Percentiles rank a stretch among this genome's conserved stretches.
These are phyloP conservation scores for Bacterosira constricta DNA, from an alignment of 108 stramenopile species.

Conservation along the genomic window DNA sequence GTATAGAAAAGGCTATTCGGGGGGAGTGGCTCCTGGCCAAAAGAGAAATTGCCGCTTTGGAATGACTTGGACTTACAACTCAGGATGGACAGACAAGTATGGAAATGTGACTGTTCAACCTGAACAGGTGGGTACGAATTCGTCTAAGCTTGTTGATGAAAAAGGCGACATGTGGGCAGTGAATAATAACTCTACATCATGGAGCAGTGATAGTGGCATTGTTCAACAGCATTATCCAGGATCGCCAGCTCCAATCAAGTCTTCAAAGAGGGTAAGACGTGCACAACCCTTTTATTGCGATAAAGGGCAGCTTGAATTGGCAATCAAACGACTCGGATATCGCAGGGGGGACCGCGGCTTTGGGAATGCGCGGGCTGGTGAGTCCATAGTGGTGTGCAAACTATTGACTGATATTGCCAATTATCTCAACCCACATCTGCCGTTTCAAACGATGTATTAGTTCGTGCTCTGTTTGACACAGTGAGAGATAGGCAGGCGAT, in stretches of 20 bases:
- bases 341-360: slow-evolving; percentile 12
- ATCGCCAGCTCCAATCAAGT: slow-evolving; percentile 13
- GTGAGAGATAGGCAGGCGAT: too few species aligned
- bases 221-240: slow-evolving; percentile 13
- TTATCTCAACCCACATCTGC: too few species aligned
- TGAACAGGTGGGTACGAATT: slow-evolving; percentile 4
- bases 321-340: slow-evolving; percentile 16
- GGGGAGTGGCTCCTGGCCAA: too few species aligned
- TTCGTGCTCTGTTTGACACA: too few species aligned
- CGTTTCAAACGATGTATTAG: too few species aligned
- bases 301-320: not conserved
- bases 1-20: too few species aligned
- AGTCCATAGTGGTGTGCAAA: too few species aligned
- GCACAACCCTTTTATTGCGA: slow-evolving; percentile 8
- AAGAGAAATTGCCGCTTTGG: slow-evolving; percentile 5
- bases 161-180: slow-evolving; percentile 14
- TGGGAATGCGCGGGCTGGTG: slow-evolving; percentile 9
- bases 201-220: not conserved
- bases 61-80: slow-evolving; percentile 21
- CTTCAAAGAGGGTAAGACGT: not conserved
- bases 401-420: too few species aligned
- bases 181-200: not conserved
- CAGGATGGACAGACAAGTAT: slow-evolving; percentile 13
- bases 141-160: slow-evolving; percentile 8
- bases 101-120: slow-evolving; percentile 34